phyloP scores from a whole-genome alignment of 495 filamentous ascomycete species.

The Podospora conica region DNA sequence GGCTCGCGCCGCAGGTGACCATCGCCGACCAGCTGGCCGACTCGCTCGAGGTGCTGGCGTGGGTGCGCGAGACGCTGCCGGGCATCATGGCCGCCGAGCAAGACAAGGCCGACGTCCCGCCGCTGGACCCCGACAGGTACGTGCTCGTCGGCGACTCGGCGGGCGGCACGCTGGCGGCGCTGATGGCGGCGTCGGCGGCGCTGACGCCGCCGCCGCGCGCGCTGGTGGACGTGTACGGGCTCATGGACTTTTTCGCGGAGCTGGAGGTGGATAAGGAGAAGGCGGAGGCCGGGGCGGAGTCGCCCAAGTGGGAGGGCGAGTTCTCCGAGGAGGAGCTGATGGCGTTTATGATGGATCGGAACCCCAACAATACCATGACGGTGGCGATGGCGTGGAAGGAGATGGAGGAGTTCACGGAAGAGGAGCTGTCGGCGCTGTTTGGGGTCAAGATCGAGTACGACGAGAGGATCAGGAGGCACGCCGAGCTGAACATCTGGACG shows the following conservation, averaged over 20 bases:
- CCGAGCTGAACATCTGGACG: conserved; percentile 21
- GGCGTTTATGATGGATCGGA: conserved; percentile 16
- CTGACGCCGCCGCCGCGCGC: conserved; percentile 18
- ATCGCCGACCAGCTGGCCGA: conserved; percentile 24
- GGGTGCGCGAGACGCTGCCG: conserved; percentile 20
- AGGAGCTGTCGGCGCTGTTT: conserved; percentile 17
- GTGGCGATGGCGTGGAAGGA: conserved; percentile 24
- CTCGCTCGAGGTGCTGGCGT: conserved; percentile 19
- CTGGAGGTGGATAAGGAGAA: conserved; percentile 1
- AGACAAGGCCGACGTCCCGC: neutral
- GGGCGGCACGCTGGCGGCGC: conserved; percentile 20
- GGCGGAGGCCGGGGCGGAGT: neutral
- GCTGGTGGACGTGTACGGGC: conserved; percentile 23
- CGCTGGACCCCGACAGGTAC: conserved; percentile 22
- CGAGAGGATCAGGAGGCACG: conserved; percentile 19
- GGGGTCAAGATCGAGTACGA: conserved; percentile 18
- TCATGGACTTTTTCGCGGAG: conserved; percentile 16
- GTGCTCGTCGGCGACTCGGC: conserved; percentile 27
- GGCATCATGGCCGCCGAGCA: conserved; percentile 16
- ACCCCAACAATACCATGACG: conserved; percentile 15
- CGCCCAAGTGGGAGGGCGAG: conserved; percentile 16
- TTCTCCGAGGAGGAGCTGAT: conserved; percentile 18
- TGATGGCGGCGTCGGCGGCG: conserved; percentile 15
- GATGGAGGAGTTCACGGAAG: conserved; percentile 11
- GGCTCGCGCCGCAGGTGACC: conserved; percentile 23